Percentiles rank a stretch among this genome's conserved stretches.
Evolutionary conservation across 805 yeast genomes (phyloP).

Genomic region (Suhomyces tanzawaensis): DNA sequence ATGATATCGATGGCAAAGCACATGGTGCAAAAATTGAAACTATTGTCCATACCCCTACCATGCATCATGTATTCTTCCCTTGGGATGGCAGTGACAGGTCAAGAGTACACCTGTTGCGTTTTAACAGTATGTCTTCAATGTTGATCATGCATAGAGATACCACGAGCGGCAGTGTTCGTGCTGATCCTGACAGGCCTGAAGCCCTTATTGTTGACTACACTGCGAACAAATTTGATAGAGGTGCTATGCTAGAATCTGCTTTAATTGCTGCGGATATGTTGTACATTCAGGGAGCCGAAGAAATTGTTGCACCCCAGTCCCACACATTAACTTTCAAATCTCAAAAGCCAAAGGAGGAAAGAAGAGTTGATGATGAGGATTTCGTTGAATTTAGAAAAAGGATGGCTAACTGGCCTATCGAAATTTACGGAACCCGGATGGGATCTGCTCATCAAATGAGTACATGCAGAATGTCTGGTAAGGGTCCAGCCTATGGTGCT

Average conservation of each 20-base stretch:
- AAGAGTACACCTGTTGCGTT: slow-evolving; percentile 14
- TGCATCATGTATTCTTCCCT: slow-evolving; percentile 16
- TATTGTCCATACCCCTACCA: slow-evolving; percentile 16
- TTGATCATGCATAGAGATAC: slow-evolving; percentile 19
- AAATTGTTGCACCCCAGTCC: slow-evolving; percentile 15
- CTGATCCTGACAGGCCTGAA: slow-evolving; percentile 13
- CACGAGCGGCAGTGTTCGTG: slow-evolving; percentile 14
- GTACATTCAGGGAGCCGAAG: slow-evolving; percentile 22
- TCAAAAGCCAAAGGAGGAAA: slow-evolving; percentile 15
- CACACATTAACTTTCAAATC: slow-evolving; percentile 12
- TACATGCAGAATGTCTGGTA: slow-evolving; percentile 25
- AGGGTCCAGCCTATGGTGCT: slow-evolving; percentile 25
- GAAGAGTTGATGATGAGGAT: slow-evolving; percentile 15
- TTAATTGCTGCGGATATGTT: slow-evolving; percentile 17
- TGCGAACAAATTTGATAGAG: slow-evolving; percentile 15
- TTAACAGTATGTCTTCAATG: slow-evolving; percentile 14
- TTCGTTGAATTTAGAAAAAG: slow-evolving; percentile 15
- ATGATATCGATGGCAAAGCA: slow-evolving; percentile 19
- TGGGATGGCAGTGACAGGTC: slow-evolving; percentile 15
- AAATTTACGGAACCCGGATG: slow-evolving; percentile 12
- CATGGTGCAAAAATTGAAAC: slow-evolving; percentile 23
- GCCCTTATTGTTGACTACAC: slow-evolving; percentile 14
- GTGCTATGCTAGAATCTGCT: slow-evolving; percentile 12
- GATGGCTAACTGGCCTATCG: slow-evolving; percentile 8
- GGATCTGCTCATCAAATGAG: slow-evolving; percentile 29